Evolutionary conservation across 495 filamentous ascomycete species (phyloP), one percentile per base, ranked within the genome.

Genomic region (Hypomontagnella submonticulosa): DNA sequence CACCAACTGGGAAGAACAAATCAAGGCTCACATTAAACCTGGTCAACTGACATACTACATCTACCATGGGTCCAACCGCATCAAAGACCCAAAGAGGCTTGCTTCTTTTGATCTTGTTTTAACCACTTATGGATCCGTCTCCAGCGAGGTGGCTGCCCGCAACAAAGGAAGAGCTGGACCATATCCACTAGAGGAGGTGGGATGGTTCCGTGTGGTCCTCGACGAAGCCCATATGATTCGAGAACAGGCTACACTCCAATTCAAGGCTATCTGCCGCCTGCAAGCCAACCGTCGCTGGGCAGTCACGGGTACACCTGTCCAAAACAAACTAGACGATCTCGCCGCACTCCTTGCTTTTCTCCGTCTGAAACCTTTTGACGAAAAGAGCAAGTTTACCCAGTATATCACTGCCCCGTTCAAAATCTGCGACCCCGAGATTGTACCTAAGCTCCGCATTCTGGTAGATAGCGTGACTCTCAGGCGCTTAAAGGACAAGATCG

Each of bases 221-320:
- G 95, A 99, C 70, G 95, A 99, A 76, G 95, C 93, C 11, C 95
- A 99, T 77, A 89, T 88, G 70, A 97, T 99, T 66, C 88, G 95
- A 8, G 92, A 96, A 68, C 90, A 91, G 63, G 82, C 80, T 13
- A 94, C 93, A 0, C 78, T 88, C 52, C 89, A 92, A 50, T 93
- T 91, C 9, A 90, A 92, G 71, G 89, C 91, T 1, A 88, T 94
- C n/a, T 90, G 92, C 65, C 82, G 86, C n/a, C 80, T 99, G 9
- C 83, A 89, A 49, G 90, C 92, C 4, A 84, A 90, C 67, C 87
- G 95, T 19, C 88, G 93, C 13, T 99, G 95, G 95, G 93, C 95
- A 1, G 92, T 99, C 7, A 98, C 95, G 2, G 93, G 94, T 42
- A 96, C 92, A 0, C 91, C 93, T 0, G 89, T 95, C 12, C 91